These are phyloP conservation scores for Eucalyptus globulus DNA, from an alignment of 345 rosid species.

Conservation along the genomic window DNA sequence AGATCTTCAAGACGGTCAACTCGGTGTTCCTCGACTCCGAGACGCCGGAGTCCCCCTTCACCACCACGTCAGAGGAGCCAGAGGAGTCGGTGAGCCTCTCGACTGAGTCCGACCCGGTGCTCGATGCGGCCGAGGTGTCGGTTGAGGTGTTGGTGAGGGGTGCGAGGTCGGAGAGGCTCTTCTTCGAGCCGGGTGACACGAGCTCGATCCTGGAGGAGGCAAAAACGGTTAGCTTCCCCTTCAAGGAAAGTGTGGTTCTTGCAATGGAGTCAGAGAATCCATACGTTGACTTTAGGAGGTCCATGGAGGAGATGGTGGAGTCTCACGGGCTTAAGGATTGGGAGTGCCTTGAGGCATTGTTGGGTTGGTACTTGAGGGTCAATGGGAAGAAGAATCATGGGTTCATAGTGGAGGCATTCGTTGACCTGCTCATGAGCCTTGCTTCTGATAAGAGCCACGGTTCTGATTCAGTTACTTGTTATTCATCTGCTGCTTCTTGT, in stretches of 20 bases:
- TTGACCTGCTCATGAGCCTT: slow-evolving; percentile 47
- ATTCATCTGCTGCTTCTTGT: slow-evolving; percentile 35
- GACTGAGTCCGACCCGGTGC: slow-evolving; percentile 3
- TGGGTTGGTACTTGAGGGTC: slow-evolving; percentile 68
- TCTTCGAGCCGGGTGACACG: slow-evolving; percentile 56
- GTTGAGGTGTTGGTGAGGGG: slow-evolving; percentile 47
- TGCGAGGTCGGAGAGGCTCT: slow-evolving; percentile 50
- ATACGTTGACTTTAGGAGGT: slow-evolving; percentile 60
- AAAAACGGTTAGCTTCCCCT: slow-evolving; percentile 9
- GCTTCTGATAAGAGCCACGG: background rate
- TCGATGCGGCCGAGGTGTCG: slow-evolving; percentile 5
- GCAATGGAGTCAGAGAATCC: slow-evolving; percentile 80
- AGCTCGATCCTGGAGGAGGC: slow-evolving; percentile 55
- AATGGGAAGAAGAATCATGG: slow-evolving; percentile 69
- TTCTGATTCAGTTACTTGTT: slow-evolving; percentile 4
- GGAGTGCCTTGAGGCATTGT: slow-evolving; percentile 62
- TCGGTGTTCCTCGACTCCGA: slow-evolving; percentile 40
- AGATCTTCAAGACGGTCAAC: slow-evolving; percentile 67
- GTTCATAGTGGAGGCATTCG: slow-evolving; percentile 63
- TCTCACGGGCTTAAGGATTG: slow-evolving; percentile 56
- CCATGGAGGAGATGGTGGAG: slow-evolving; percentile 93
- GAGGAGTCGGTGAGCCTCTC: slow-evolving; percentile 13
- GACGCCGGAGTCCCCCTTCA: slow-evolving; percentile 24
- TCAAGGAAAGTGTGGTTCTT: slow-evolving; percentile 46
- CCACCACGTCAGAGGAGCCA: slow-evolving; percentile 19